These are phyloP conservation scores for Trichosporon coremiiforme DNA, from an alignment of 1,284 basidiomycete genomes.

Conservation along the genomic window DNA sequence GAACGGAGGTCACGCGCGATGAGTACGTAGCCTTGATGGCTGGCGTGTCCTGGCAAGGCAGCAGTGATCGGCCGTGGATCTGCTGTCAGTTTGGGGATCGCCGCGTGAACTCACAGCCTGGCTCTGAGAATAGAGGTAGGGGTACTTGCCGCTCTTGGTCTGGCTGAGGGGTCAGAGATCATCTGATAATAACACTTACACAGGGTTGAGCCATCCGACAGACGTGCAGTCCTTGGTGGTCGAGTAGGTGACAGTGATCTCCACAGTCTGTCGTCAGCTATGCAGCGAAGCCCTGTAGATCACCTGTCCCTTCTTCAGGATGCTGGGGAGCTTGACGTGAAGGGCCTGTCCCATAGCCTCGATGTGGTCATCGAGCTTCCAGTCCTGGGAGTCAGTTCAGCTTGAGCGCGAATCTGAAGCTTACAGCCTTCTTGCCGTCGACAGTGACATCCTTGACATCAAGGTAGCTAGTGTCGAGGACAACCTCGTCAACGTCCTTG, in stretches of 20 bases:
- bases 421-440: conserved; percentile 60
- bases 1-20: conserved; percentile 70
- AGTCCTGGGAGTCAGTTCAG: conserved; percentile 60
- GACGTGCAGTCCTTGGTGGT: conserved; percentile 80
- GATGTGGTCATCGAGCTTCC: conserved; percentile 57
- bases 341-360: conserved; percentile 56
- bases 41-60: conserved; percentile 69
- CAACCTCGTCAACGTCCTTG: conserved; percentile 67
- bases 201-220: conserved; percentile 86
- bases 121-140: conserved; percentile 91
- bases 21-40: conserved; percentile 66
- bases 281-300: conserved; percentile 58
- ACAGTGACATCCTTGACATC: conserved; percentile 66
- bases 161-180: conserved; percentile 62
- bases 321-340: conserved; percentile 48
- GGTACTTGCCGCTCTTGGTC: conserved; percentile 81
- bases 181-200: conserved; percentile 59
- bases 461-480: conserved; percentile 80
- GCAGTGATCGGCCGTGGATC: conserved; percentile 78
- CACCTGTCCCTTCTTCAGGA: conserved; percentile 37
- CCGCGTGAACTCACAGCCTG: conserved; percentile 63
- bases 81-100: conserved; percentile 31
- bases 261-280: conserved; percentile 58
- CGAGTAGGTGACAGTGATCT: conserved; percentile 68
- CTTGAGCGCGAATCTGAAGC: conserved; percentile 33